phyloP scores from a whole-genome alignment of 495 filamentous ascomycete genomes.

The Massariosphaeria phaeospora region DNA sequence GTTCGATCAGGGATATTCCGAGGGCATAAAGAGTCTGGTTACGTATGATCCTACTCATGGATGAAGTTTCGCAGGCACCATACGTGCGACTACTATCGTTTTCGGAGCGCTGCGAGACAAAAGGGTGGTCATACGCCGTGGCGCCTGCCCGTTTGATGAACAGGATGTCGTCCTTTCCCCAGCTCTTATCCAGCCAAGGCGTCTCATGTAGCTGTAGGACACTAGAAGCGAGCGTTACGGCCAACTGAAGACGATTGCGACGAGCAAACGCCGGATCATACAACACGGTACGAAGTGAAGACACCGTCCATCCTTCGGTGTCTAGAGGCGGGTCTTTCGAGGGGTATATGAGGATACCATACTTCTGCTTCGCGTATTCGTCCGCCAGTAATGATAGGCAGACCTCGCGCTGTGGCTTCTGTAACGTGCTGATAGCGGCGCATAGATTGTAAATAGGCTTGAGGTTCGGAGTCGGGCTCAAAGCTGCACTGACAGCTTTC shows the following conservation, averaged over 20 bases:
- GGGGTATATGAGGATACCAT: slow-evolving; percentile 20
- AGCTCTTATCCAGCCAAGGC: slow-evolving; percentile 24
- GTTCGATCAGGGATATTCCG: slow-evolving; percentile 38
- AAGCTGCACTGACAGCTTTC: slow-evolving; percentile 20
- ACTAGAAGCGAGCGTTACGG: slow-evolving; percentile 23
- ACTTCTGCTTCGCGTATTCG: slow-evolving; percentile 23
- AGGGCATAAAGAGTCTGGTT: slow-evolving; percentile 36
- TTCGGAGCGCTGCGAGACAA: slow-evolving; percentile 21
- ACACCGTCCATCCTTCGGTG: slow-evolving; percentile 10
- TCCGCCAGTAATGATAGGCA: slow-evolving; percentile 14
- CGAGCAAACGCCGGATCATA: slow-evolving; percentile 9
- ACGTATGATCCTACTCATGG: slow-evolving; percentile 13
- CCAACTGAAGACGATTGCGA: slow-evolving; percentile 27
- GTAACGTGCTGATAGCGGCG: slow-evolving; percentile 13
- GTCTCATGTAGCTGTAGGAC: slow-evolving; percentile 28
- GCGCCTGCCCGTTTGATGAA: slow-evolving; percentile 11
- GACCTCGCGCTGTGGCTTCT: slow-evolving; percentile 18
- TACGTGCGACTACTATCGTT: background rate
- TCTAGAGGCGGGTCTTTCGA: slow-evolving; percentile 1
- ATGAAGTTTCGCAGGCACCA: background rate
- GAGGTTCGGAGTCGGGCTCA: slow-evolving; percentile 13
- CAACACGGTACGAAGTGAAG: slow-evolving; percentile 6
- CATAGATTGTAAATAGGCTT: slow-evolving; percentile 22
- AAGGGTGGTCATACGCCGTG: slow-evolving; percentile 30
- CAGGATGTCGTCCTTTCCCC: slow-evolving; percentile 19